Percentiles rank a stretch among this genome's conserved stretches.
phyloP scores from a whole-genome alignment of 192 early-diverging fungal species.

The Mortierella claussenii region DNA sequence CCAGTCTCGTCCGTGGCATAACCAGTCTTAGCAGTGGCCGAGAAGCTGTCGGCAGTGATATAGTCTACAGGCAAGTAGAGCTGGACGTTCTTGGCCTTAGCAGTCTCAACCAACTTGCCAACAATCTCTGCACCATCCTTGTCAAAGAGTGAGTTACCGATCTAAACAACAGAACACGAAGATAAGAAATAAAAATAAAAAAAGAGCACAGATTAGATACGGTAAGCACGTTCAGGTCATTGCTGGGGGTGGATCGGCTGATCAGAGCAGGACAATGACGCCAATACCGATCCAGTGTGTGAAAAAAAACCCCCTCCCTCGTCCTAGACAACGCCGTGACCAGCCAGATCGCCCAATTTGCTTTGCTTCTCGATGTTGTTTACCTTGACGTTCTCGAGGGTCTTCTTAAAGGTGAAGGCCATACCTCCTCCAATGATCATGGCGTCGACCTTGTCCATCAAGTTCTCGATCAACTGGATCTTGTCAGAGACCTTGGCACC shows the following conservation, averaged over 20 bases:
- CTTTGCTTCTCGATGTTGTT: too few relatives aligned
- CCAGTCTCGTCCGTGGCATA: constrained; percentile 89
- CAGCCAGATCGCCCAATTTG: too few relatives aligned
- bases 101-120: constrained; percentile 83
- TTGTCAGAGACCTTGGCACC: constrained; percentile 99
- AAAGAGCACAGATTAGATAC: not conserved
- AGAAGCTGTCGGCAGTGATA: constrained; percentile 89
- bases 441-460: constrained; percentile 93
- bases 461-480: constrained; percentile 98
- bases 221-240: too few relatives aligned
- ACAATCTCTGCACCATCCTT: constrained; percentile 88
- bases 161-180: constrained; percentile 56
- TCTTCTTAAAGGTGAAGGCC: constrained; percentile 99
- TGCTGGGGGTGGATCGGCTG: too few relatives aligned
- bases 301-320: too few relatives aligned
- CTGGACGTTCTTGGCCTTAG: constrained; percentile 89
- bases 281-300: too few relatives aligned
- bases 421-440: constrained; percentile 93
- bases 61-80: constrained; percentile 93
- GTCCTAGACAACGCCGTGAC: too few relatives aligned
- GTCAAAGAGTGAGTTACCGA: constrained; percentile 95
- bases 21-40: constrained; percentile 82
- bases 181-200: constrained; percentile 5
- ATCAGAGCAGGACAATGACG: too few relatives aligned
- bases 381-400: constrained; percentile 80